Base-by-base conservation (phyloP, 1,284 basidiomycete genomes). In the Peniophora sp. region DNA sequence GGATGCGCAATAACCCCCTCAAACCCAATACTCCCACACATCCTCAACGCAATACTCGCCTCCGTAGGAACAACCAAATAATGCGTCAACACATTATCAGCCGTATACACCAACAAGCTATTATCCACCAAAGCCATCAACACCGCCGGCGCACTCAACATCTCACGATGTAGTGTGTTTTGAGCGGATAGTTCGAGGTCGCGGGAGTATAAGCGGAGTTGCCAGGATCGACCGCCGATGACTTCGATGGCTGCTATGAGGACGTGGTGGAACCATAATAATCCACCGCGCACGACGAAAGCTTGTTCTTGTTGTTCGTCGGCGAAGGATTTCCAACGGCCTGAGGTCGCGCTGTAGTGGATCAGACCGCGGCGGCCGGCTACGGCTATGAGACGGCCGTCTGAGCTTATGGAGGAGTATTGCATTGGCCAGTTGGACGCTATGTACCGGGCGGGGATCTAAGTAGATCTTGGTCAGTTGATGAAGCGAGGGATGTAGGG, bases 221-320 rank as follows among this genome's bases (percentile, higher is more conserved):
- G 90, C 61, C 85, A 85, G 2, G 83, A 79, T 60, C 80, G 85
- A 14, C 79, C 77, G 12, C 27, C 27, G 27, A 32, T 12, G n/a
- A 85, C 76, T 61, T 96, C 94, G 19, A 93, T 85, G 10, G 92
- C 93, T 17, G 83, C 94, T 53, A 99, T 85, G 49, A 99, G 74
- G 3, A 98, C 91, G 63, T 97, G 95, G 58, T 96, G 91, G 64
- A 97, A 99, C 97, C 97, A 99, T 19, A 96, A 69, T 59, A 99
- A 67, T 2, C 97, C 97, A 17, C 97, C 97, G 60, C 85, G 81
- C 11, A 99, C 94, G 2, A 75, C 67, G 61, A 99, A 97, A 0
- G 84, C 83, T 57, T 92, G 83, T 64, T 98, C 96, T 66, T 99
- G 92, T n/a, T 80, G 72, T 54, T 88, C 79, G 56, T 85, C 84